Conservation (phyloP, 768 basidiomycete species). For the Suillus fuscotomentosus region DNA sequence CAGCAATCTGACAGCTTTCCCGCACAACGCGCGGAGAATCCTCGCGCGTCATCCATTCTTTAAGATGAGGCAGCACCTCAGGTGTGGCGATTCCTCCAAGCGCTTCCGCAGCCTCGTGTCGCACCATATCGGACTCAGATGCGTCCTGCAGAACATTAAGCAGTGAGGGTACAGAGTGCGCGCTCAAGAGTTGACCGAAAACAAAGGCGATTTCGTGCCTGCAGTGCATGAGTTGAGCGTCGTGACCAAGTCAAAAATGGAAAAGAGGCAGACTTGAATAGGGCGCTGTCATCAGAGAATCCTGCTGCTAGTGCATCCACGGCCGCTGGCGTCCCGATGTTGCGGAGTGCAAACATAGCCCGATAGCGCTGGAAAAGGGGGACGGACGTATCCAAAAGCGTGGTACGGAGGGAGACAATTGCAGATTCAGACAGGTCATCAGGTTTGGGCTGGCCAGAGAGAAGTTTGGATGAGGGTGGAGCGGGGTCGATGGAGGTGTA, state of each 20-base stretch:
- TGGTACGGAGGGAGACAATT: conserved; percentile 54
- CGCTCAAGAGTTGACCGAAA: conserved; percentile 91
- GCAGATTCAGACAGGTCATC: conserved; percentile 46
- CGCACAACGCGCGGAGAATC: conserved; percentile 88
- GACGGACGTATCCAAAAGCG: conserved; percentile 62
- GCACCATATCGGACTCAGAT: conserved; percentile 91
- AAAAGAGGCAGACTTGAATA: conserved; percentile 77
- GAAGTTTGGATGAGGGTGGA: conserved; percentile 67
- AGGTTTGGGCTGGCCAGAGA: conserved; percentile 52
- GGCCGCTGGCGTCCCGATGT: conserved; percentile 82
- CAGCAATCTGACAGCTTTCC: conserved; percentile 94
- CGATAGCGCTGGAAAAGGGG: conserved; percentile 92
- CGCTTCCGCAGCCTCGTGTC: conserved; percentile 98
- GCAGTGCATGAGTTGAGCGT: not conserved
- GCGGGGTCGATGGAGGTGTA: conserved; percentile 91
- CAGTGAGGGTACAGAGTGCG: conserved; percentile 84
- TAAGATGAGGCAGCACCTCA: conserved; percentile 83
- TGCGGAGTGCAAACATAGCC: conserved; percentile 97
- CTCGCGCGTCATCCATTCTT: conserved; percentile 76
- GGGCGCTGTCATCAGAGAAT: conserved; percentile 82
- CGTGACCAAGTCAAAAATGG: not conserved
- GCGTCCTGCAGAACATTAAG: conserved; percentile 70
- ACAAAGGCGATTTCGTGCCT: conserved; percentile 99
- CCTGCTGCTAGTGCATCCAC: conserved; percentile 91
- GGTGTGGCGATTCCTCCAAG: conserved; percentile 96